Percentiles rank a stretch among this genome's conserved stretches.
Evolutionary conservation across 768 basidiomycete species (phyloP).

Genomic region (Thelephora ganbajun): DNA sequence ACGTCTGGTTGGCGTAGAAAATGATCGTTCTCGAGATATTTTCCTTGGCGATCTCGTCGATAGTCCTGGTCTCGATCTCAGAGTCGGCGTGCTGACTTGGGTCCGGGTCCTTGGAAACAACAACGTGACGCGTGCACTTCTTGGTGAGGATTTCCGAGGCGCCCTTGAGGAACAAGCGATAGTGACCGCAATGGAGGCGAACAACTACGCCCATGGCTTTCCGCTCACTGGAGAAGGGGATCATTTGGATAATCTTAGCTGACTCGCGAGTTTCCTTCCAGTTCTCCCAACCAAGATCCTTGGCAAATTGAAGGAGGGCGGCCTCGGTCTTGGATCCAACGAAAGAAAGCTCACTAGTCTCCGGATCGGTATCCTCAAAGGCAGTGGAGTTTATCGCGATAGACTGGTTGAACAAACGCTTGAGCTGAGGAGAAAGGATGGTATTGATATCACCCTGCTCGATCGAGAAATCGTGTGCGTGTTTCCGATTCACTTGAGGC

Average conservation of each 20-base stretch:
- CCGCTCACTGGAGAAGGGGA: slow-evolving; percentile 87
- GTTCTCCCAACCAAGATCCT: slow-evolving; percentile 63
- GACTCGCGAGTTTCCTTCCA: slow-evolving; percentile 54
- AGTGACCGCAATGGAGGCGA: slow-evolving; percentile 33
- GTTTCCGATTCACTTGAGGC: slow-evolving; percentile 20
- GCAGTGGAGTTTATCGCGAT: slow-evolving; percentile 92
- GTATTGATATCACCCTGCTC: slow-evolving; percentile 61
- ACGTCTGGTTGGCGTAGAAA: slow-evolving; percentile 93
- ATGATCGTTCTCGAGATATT: slow-evolving; percentile 91
- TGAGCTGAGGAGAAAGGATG: slow-evolving; percentile 45
- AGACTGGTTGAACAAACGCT: slow-evolving; percentile 63
- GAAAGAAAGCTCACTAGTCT: slow-evolving; percentile 46
- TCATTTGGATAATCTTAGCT: slow-evolving; percentile 62
- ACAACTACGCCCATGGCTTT: slow-evolving; percentile 94
- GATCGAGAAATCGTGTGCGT: slow-evolving; percentile 69
- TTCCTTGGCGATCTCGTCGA: slow-evolving; percentile 54
- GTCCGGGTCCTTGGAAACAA: slow-evolving; percentile 28
- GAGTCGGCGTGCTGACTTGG: slow-evolving; percentile 12
- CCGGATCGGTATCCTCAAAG: slow-evolving; percentile 67
- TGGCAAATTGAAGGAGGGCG: slow-evolving; percentile 75
- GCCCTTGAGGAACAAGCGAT: slow-evolving; percentile 78
- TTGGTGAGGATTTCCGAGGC: slow-evolving; percentile 88
- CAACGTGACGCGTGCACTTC: slow-evolving; percentile 59
- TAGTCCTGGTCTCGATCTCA: slow-evolving; percentile 39
- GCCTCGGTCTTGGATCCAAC: slow-evolving; percentile 95